Conservation (phyloP, 257 asterid species). For the Fraxinus anomala region DNA sequence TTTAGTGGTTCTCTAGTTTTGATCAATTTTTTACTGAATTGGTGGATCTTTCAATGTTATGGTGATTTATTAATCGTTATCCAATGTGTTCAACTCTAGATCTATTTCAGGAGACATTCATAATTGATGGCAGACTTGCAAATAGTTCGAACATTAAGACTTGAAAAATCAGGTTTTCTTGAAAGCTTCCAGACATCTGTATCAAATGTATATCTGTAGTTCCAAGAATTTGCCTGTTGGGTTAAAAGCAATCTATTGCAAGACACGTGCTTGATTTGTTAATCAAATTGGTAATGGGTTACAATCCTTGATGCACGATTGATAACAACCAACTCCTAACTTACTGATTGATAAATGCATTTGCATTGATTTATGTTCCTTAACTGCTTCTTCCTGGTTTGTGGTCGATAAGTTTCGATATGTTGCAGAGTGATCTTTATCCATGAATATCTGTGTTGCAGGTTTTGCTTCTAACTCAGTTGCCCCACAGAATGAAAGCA, state of each 20-base stretch:
- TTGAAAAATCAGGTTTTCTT: neutral
- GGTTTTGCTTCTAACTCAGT: conserved; percentile 58
- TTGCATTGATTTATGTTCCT: neutral
- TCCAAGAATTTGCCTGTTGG: neutral
- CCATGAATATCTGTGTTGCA: conserved; percentile 25
- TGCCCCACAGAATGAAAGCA: conserved; percentile 49
- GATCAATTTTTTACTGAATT: neutral
- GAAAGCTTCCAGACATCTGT: neutral
- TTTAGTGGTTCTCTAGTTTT: neutral
- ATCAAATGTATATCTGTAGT: conserved; percentile 6
- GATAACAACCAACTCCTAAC: neutral
- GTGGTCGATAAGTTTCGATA: neutral
- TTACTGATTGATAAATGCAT: neutral
- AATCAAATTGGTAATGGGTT: neutral
- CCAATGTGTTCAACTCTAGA: neutral
- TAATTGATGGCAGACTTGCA: neutral
- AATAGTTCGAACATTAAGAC: neutral
- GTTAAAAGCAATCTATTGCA: neutral
- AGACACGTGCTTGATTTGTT: neutral
- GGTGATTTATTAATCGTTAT: neutral
- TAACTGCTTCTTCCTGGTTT: conserved; percentile 9
- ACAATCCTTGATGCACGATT: neutral
- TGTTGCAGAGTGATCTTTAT: neutral
- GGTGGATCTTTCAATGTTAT: neutral
- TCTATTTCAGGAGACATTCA: conserved; percentile 1